A percentile compares a stretch with the other conserved stretches of the same genome.
phyloP scores from a whole-genome alignment of 176 grass and related monocot genomes.

The Oryza punctata region DNA sequence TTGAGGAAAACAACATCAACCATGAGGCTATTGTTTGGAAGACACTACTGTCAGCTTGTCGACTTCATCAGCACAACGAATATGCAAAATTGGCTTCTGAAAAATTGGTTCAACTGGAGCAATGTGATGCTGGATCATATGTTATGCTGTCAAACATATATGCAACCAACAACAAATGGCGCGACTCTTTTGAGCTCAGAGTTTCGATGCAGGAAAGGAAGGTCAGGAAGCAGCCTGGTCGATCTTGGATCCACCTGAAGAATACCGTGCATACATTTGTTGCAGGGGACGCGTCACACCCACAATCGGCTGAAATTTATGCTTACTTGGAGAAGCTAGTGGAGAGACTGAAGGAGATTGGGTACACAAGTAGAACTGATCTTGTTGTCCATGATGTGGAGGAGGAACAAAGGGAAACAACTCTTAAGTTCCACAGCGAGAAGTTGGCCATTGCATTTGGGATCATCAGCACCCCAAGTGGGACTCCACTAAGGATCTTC shows the following conservation, averaged over 20 bases:
- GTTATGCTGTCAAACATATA: slow-evolving; percentile 75
- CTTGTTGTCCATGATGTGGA: slow-evolving; percentile 55
- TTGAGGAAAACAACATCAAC: slow-evolving; percentile 52
- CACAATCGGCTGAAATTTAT: slow-evolving; percentile 48
- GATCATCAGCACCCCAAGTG: slow-evolving; percentile 50
- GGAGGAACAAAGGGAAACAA: slow-evolving; percentile 64
- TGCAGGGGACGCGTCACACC: slow-evolving; percentile 44
- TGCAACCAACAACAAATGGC: slow-evolving; percentile 59
- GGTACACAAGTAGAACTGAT: slow-evolving; percentile 57
- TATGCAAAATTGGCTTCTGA: slow-evolving; percentile 52
- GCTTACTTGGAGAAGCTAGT: slow-evolving; percentile 46
- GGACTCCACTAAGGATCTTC: slow-evolving; percentile 53
- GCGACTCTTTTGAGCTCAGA: slow-evolving; percentile 58
- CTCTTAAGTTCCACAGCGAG: slow-evolving; percentile 57
- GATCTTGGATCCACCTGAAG: slow-evolving; percentile 66
- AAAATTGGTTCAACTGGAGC: slow-evolving; percentile 56
- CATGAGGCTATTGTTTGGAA: slow-evolving; percentile 61
- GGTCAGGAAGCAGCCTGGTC: slow-evolving; percentile 51
- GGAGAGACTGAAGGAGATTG: slow-evolving; percentile 52
- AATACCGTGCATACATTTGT: slow-evolving; percentile 49
- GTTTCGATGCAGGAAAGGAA: slow-evolving; percentile 51
- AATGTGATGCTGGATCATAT: slow-evolving; percentile 56
- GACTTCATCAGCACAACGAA: slow-evolving; percentile 57
- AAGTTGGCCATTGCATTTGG: slow-evolving; percentile 65
- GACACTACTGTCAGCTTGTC: slow-evolving; percentile 62